Evolutionary conservation across 495 filamentous ascomycete genomes (phyloP).

Genomic region (Aspergillus diversus): DNA sequence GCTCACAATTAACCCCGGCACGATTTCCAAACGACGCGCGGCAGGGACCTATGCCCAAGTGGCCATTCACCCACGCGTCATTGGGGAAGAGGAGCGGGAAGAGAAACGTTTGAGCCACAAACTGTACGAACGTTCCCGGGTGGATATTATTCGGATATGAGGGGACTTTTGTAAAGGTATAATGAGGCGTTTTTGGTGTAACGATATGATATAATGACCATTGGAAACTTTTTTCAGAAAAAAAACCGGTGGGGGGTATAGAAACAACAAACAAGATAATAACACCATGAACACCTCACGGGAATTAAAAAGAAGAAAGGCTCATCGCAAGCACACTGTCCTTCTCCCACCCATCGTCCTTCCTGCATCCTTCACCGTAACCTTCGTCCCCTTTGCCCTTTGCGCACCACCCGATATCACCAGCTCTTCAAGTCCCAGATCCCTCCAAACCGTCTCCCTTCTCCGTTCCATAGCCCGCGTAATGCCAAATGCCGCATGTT

Average conservation of each 20-base stretch:
- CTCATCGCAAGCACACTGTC: constrained; percentile 46
- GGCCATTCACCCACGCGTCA: constrained; percentile 64
- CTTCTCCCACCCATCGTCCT: constrained; percentile 30
- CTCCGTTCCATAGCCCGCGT: constrained; percentile 69
- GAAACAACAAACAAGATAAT: constrained; percentile 11
- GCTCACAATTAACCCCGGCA: constrained; percentile 84
- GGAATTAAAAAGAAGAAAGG: constrained; percentile 9
- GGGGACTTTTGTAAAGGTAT: constrained; percentile 22
- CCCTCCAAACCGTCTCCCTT: constrained; percentile 80
- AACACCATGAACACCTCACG: not conserved
- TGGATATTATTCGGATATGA: constrained; percentile 81
- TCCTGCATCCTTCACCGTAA: constrained; percentile 24
- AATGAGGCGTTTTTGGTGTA: constrained; percentile 19
- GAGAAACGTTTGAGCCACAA: constrained; percentile 67
- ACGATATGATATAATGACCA: constrained; percentile 23
- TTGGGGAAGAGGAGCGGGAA: constrained; percentile 62
- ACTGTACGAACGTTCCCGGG: constrained; percentile 79
- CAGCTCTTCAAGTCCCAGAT: constrained; percentile 75
- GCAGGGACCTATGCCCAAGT: constrained; percentile 82
- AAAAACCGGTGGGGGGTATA: not conserved
- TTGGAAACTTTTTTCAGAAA: not conserved
- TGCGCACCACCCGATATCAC: constrained; percentile 50
- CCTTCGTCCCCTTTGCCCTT: constrained; percentile 26
- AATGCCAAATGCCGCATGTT: constrained; percentile 97
- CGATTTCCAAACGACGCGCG: constrained; percentile 77